Evolutionary conservation across 495 filamentous ascomycete species (phyloP), one percentile per base, ranked within the genome.

Genomic region (Tuber microsphaerosporum): DNA sequence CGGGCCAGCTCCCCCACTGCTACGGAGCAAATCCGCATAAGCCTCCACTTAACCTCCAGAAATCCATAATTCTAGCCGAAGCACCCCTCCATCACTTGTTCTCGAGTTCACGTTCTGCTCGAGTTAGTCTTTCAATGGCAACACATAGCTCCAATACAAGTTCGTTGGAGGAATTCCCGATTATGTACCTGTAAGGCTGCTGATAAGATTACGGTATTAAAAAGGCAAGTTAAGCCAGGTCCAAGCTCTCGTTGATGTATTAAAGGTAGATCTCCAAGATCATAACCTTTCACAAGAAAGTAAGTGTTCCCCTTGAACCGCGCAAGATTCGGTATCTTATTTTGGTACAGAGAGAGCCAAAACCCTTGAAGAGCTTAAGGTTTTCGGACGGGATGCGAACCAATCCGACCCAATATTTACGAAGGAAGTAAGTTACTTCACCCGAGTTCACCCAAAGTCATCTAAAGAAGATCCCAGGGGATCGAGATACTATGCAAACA

Each of bases 381-480:
- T 94, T 74, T 89, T 91, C 81, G 91, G 93, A 26, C 91, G 93
- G 17, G 88, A 90, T 79, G 88, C 90, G 14, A 85, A 85, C 72
- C 86, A 91, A 84, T 89, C 93, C 45, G 91, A 89, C 70, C 90
- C 93, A 9, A 93, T 97, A 44, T 97, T 94, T 83, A 91, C 90
- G 16, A 89, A 88, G 80, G 85, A 90, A 84, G 93, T 90, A 88
- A 71, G 84, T 81, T 69, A 37, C 51, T 72, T 14, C 19, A 37
- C 37, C 56, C 37, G 2, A 14, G 22, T 37, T 75, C 8, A 26
- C 20, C 14, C n/a, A 1, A 19, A 45, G 20, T 9, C 37, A n/a
- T 39, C 31, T 2, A 44, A 65, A 65, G 70, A 22, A 45, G 41
- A 17, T 65, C 31, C n/a, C 76, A 97, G 92, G 93, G 93, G 9